These are phyloP conservation scores for Eucalyptus rudis DNA, from an alignment of 345 rosid genomes.

Conservation along the genomic window DNA sequence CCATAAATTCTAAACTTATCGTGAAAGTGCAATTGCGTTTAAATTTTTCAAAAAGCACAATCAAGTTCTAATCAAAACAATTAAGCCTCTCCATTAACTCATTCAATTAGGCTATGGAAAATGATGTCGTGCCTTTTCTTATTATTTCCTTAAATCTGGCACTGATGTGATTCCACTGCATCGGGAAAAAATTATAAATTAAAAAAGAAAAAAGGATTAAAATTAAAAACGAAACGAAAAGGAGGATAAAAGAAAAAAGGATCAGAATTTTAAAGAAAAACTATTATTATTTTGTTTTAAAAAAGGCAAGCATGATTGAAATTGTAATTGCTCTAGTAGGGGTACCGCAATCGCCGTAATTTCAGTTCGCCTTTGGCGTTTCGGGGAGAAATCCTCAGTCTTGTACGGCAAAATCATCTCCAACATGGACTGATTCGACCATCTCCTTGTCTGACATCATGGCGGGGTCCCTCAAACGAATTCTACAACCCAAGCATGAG, in stretches of 20 bases:
- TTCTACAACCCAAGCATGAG: not conserved
- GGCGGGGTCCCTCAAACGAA: not conserved
- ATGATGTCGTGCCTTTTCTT: not conserved
- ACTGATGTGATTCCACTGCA: not conserved
- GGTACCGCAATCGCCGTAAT: accelerated
- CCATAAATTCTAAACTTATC: not conserved
- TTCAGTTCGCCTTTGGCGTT: not conserved
- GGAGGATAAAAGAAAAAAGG: too few species aligned
- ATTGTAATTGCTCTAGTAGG: not conserved
- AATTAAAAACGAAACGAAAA: too few species aligned
- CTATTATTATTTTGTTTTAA: not conserved
- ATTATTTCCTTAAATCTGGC: not conserved
- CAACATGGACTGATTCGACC: not conserved
- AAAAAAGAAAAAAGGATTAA: too few species aligned
- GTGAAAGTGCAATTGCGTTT: accelerated
- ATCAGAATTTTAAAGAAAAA: too few species aligned
- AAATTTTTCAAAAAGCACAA: not conserved
- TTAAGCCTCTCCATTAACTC: not conserved
- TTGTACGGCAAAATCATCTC: not conserved
- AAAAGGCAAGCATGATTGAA: not conserved
- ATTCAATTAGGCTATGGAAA: too few species aligned
- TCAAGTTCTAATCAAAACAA: not conserved
- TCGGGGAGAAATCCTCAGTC: not conserved
- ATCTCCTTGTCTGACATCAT: not conserved
- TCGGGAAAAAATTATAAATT: too few species aligned